phyloP scores from a whole-genome alignment of 768 basidiomycete species.

The Trametes cubensis region DNA sequence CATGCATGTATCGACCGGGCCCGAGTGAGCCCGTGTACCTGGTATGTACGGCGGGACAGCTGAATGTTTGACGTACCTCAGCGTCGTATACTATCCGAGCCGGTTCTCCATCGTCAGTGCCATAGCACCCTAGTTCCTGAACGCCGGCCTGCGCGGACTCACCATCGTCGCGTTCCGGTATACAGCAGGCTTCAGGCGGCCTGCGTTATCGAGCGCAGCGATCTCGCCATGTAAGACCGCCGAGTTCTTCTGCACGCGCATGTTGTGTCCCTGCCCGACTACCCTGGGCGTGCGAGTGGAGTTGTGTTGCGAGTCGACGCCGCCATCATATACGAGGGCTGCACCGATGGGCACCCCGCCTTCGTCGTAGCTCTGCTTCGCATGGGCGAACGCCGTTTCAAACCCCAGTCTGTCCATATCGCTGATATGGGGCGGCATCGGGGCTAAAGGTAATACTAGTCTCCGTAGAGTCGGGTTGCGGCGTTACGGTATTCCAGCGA shows the following conservation, averaged over 20 bases:
- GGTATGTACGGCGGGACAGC: background rate
- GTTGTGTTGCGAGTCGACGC: constrained; percentile 11
- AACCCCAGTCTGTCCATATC: constrained; percentile 37
- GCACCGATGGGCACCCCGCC: constrained; percentile 70
- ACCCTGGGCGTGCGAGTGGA: constrained; percentile 25
- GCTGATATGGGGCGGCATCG: constrained; percentile 5
- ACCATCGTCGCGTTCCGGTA: constrained; percentile 57
- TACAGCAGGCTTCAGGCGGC: constrained; percentile 46
- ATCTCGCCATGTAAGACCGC: constrained; percentile 53
- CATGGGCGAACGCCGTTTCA: constrained; percentile 43
- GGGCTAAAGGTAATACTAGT: background rate
- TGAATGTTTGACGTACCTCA: constrained; percentile 33
- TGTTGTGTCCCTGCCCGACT: constrained; percentile 48
- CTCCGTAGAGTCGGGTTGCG: background rate
- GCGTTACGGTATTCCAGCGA: background rate
- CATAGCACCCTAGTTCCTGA: constrained; percentile 1
- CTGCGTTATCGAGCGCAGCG: constrained; percentile 55
- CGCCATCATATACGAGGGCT: constrained; percentile 39
- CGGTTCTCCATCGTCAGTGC: background rate
- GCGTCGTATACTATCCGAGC: constrained; percentile 14
- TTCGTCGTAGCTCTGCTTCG: constrained; percentile 47
- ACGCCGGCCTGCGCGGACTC: constrained; percentile 20
- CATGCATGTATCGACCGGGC: constrained; percentile 31
- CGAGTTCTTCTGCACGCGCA: constrained; percentile 46
- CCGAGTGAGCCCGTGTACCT: constrained; percentile 1